These are phyloP conservation scores for Jackrogersella minutella DNA, from an alignment of 495 filamentous ascomycete species.

Conservation along the genomic window DNA sequence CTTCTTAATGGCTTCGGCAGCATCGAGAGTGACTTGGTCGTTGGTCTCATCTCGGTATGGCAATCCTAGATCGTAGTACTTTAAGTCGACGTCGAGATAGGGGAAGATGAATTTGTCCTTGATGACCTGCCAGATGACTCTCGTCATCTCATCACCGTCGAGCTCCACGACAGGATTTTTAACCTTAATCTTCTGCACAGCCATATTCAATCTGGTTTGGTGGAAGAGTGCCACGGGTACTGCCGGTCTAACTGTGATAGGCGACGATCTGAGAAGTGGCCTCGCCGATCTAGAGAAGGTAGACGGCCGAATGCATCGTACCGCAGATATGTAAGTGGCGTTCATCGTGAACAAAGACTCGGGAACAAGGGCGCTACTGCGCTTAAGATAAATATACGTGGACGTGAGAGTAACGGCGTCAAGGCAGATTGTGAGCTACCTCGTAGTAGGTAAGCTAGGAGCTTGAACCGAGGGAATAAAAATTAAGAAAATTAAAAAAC, in stretches of 20 bases:
- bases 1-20: slow-evolving; percentile 97
- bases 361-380: slow-evolving; percentile 10
- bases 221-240: slow-evolving; percentile 45
- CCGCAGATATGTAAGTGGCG: slow-evolving; percentile 31
- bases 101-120: slow-evolving; percentile 97
- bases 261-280: slow-evolving; percentile 40
- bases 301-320: slow-evolving; percentile 42
- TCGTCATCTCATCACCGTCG: slow-evolving; percentile 99
- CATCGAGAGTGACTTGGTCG: slow-evolving; percentile 92
- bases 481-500: not conserved
- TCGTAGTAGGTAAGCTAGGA: slow-evolving; percentile 21
- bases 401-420: not conserved
- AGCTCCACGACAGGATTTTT: slow-evolving; percentile 97
- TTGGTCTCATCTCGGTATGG: slow-evolving; percentile 95
- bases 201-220: slow-evolving; percentile 41
- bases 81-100: slow-evolving; percentile 95
- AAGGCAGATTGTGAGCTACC: too few relatives aligned
- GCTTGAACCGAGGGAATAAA: slow-evolving; percentile 19
- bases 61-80: slow-evolving; percentile 98
- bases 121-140: slow-evolving; percentile 98
- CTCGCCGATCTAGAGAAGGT: slow-evolving; percentile 40
- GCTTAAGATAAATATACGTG: slow-evolving; percentile 34
- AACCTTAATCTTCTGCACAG: slow-evolving; percentile 83
- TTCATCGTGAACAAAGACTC: slow-evolving; percentile 38
- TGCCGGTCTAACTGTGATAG: slow-evolving; percentile 31